A percentile compares a stretch with the other conserved stretches of the same genome.
Conservation (phyloP, 139 green algal genomes). For the Protoeuglena noctilucae region DNA sequence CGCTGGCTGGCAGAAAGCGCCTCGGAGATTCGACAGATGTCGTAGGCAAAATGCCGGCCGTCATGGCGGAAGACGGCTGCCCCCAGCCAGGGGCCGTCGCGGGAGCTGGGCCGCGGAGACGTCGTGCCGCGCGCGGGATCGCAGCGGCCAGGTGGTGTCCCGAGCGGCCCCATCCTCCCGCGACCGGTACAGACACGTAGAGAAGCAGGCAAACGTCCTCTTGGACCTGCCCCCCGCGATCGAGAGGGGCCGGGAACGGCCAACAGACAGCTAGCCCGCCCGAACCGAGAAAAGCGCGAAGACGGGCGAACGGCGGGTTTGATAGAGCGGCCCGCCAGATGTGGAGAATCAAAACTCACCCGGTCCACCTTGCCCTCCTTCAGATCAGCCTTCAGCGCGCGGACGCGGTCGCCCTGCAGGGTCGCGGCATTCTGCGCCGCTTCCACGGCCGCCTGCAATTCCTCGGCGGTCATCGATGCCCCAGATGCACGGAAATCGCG, state of each 20-base stretch:
- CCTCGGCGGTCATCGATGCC: too few species aligned
- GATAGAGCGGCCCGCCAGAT: not conserved
- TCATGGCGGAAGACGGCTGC: not conserved
- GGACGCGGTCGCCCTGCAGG: slow-evolving; percentile 71
- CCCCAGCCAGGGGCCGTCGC: too few species aligned
- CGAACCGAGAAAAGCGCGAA: not conserved
- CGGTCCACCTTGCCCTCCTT: slow-evolving; percentile 64
- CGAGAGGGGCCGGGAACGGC: not conserved
- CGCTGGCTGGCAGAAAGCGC: not conserved
- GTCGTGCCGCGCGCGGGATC: too few species aligned
- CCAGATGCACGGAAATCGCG: too few species aligned
- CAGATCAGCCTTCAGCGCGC: slow-evolving; percentile 65
- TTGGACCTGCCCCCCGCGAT: not conserved
- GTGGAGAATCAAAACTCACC: slow-evolving; percentile 19
- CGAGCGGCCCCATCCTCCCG: too few species aligned
- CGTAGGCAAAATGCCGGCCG: not conserved
- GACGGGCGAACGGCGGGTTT: not conserved
- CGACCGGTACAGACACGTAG: not conserved
- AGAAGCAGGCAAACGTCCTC: not conserved
- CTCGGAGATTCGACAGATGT: not conserved
- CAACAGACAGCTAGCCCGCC: not conserved
- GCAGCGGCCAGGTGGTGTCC: too few species aligned
- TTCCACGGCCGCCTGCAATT: slow-evolving; percentile 18
- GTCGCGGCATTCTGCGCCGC: slow-evolving; percentile 47
- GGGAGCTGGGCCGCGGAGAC: not conserved